Evolutionary conservation across 768 basidiomycete species (phyloP), one percentile per base, ranked within the genome.

Genomic region (Calocybe cyanea): DNA sequence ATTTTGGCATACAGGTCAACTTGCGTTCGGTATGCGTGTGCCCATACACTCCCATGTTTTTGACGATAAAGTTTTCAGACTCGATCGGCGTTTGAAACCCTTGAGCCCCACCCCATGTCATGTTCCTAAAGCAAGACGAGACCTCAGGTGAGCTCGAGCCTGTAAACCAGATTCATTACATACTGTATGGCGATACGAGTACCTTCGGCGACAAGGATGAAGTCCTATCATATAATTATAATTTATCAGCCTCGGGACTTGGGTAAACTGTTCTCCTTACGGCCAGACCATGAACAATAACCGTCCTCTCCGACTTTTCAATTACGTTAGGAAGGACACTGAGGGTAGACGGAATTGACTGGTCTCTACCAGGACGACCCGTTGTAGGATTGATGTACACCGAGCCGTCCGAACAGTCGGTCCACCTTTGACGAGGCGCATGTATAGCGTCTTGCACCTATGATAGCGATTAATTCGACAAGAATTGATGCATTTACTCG

Each of bases 271-370:
- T 11, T 70, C 34, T 68, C 52, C 67, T 64, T 72, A 70, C 85
- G 67, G 52, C 80, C 46, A 85, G 69, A 2, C 83, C 84, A 45
- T 87, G 83, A 4, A 80, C 78, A 34, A 87, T 80, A 23, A 87
- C 76, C 0, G 71, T 75, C 42, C 83, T 67, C 38, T 75, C 69
- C 38, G 70, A 84, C 63, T 83, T 83, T 58, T 85, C 83, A 49
- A 86, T 85, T 46, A 83, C 83, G 48, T 72, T 82, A 1, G 83
- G 81, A 1, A 86, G 68, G 2, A 85, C 78, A 9, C 76, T 80
- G 41, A 85, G 66, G 0, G 75, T 76, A 2, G 83, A 76, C 0
- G 82, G 75, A 15, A 80, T 72, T 14, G 79, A 81, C 32, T 63
- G 61, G 53, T 85, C 84, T n/a, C 57, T 57, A 13, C 72, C 70